These are phyloP conservation scores for Claviceps cyperi DNA, from an alignment of 2,329 filamentous ascomycete genomes.

Conservation along the genomic window DNA sequence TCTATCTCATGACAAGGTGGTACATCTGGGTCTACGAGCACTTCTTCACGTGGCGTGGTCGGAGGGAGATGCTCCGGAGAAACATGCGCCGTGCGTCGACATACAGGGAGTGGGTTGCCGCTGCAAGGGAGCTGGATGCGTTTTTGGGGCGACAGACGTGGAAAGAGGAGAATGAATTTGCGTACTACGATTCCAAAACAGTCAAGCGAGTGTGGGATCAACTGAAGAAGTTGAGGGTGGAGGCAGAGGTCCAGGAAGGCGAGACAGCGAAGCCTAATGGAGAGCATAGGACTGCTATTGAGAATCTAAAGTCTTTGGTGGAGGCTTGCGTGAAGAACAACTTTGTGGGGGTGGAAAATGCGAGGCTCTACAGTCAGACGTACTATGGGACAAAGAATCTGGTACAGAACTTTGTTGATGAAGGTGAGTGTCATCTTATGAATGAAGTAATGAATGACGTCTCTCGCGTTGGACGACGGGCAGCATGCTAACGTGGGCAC, in stretches of 20 bases:
- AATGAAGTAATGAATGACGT: background rate
- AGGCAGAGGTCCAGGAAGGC: slow-evolving; percentile 38
- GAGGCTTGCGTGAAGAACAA: slow-evolving; percentile 96
- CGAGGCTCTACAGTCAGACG: slow-evolving; percentile 88
- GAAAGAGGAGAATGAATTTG: slow-evolving; percentile 64
- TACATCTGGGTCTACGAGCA: slow-evolving; percentile 94
- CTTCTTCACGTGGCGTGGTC: slow-evolving; percentile 76
- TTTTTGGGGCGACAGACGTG: slow-evolving; percentile 71
- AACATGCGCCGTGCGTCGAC: slow-evolving; percentile 56
- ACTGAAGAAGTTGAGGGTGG: slow-evolving; percentile 48
- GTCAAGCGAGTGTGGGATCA: slow-evolving; percentile 65
- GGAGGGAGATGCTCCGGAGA: slow-evolving; percentile 54
- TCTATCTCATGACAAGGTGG: slow-evolving; percentile 67
- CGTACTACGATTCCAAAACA: slow-evolving; percentile 80
- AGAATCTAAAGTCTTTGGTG: slow-evolving; percentile 63
- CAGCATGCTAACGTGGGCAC: background rate
- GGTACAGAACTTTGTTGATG: slow-evolving; percentile 80
- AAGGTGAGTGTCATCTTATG: slow-evolving; percentile 34
- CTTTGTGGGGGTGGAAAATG: slow-evolving; percentile 88
- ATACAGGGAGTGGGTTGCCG: slow-evolving; percentile 72
- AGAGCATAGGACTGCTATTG: slow-evolving; percentile 37
- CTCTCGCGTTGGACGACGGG: background rate
- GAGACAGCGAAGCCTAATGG: slow-evolving; percentile 15
- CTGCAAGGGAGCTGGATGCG: slow-evolving; percentile 63
- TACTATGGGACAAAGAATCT: slow-evolving; percentile 96